A percentile compares a stretch with the other conserved stretches of the same genome.
phyloP scores from a whole-genome alignment of 2,329 filamentous ascomycete species.

The Neoarthrinium moseri region DNA sequence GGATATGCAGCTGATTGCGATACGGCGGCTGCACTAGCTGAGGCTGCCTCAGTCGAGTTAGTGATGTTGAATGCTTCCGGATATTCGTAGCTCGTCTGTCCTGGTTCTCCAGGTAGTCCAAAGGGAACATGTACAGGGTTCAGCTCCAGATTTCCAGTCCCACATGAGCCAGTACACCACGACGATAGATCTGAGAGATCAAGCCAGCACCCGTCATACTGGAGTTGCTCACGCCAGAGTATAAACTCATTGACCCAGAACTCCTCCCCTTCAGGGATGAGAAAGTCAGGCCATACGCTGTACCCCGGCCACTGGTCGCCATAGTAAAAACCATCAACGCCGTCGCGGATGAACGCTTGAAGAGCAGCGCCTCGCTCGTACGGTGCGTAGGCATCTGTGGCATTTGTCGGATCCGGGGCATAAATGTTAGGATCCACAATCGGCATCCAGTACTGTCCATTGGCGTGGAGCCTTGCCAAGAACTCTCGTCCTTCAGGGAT shows the following conservation, averaged over 20 bases:
- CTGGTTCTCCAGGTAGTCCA: slow-evolving; percentile 61
- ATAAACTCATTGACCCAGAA: slow-evolving; percentile 69
- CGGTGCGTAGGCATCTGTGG: slow-evolving; percentile 59
- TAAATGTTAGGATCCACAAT: slow-evolving; percentile 75
- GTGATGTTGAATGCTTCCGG: slow-evolving; percentile 70
- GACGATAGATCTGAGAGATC: slow-evolving; percentile 59
- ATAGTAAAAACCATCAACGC: slow-evolving; percentile 42
- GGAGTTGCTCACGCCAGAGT: slow-evolving; percentile 50
- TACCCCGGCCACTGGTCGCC: slow-evolving; percentile 75
- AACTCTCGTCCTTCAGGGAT: slow-evolving; percentile 59
- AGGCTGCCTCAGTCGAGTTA: slow-evolving; percentile 65
- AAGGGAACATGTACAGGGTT: slow-evolving; percentile 71
- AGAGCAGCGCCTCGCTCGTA: slow-evolving; percentile 63
- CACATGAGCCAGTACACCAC: slow-evolving; percentile 72
- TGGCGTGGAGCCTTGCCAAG: slow-evolving; percentile 59
- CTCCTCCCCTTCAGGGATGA: slow-evolving; percentile 57
- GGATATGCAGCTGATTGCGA: slow-evolving; percentile 22
- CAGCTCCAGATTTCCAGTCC: slow-evolving; percentile 59
- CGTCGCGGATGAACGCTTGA: slow-evolving; percentile 52
- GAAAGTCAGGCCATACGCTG: slow-evolving; percentile 68
- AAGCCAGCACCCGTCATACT: slow-evolving; percentile 55
- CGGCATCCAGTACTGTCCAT: slow-evolving; percentile 67
- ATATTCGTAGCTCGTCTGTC: slow-evolving; percentile 57
- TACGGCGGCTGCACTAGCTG: slow-evolving; percentile 47
- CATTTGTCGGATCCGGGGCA: slow-evolving; percentile 67